Evolutionary conservation across 225 moss, liverwort and hornwort genomes (phyloP), one percentile per base, ranked within the genome.

Genomic region (Lunularia cruciata): DNA sequence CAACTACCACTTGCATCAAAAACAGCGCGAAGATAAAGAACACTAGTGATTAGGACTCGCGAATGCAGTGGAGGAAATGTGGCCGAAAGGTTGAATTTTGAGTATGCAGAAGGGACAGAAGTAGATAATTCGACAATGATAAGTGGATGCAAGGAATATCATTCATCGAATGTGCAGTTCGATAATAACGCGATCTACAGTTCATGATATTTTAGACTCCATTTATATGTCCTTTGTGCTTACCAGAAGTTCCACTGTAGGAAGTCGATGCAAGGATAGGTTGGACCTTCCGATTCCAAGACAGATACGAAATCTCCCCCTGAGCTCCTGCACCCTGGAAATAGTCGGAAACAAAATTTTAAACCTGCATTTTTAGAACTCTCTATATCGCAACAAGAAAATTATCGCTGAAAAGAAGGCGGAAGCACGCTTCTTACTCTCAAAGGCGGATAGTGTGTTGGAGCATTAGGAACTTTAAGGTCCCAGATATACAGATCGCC

Each of bases 221-320:
- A n/a, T n/a, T n/a, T 67, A 23, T 25, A 2, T 20, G 35, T 56
- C 20, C 20, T 26, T 46, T 55, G 63, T 46, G 68, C 89, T 84
- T 63, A 90, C 90, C 98, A 72, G 89, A 88, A 43, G 98, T 91
- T 73, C 93, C 93, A 72, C 86, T 89, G 66, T 77, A 81, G 15
- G 93, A 99, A 25, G 89, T 99, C 62, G 93, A 83, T 63, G 98
- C 98, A 40, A 93, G 81, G 42, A 99, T 89, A 2, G 83, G 85
- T 72, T 87, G 84, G 55, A 99, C 98, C 81, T 93, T 93, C 36
- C 91, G 91, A 68, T 99, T 99, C 98, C 98, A 99, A 52, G 98
- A 88, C 71, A 99, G 71, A 71, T 85, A 93, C 57, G 93, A 85
- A 60, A 99, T 86, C 74, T 89, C 86, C 59, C 91, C 86, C 40